phyloP scores from a whole-genome alignment of 768 basidiomycete species.

The Agrocybe chaxingu region DNA sequence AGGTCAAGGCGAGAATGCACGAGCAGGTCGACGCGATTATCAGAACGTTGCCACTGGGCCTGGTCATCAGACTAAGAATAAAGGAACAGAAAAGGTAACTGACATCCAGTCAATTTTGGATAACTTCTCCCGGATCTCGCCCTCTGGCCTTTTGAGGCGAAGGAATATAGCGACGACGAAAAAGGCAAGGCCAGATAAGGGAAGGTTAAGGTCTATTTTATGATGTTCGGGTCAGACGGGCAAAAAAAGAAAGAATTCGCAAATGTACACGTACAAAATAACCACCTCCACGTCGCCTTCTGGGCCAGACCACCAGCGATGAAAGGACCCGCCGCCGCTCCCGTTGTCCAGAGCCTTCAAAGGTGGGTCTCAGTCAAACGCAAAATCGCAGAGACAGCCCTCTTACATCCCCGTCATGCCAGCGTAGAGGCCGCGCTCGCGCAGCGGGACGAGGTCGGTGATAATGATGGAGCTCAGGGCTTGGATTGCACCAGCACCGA shows the following conservation, averaged over 20 bases:
- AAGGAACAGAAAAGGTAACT: too few relatives aligned
- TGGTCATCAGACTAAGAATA: too few relatives aligned
- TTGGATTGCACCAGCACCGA: conserved; percentile 38
- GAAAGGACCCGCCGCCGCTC: conserved; percentile 29
- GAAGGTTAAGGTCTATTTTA: too few relatives aligned
- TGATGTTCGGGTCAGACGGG: not conserved
- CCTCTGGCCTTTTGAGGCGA: too few relatives aligned
- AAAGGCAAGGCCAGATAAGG: too few relatives aligned
- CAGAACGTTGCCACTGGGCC: too few relatives aligned
- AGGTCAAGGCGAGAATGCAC: too few relatives aligned
- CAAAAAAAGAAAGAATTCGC: not conserved
- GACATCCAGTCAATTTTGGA: too few relatives aligned
- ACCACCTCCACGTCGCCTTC: conserved; percentile 34
- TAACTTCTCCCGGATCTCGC: too few relatives aligned
- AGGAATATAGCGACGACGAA: too few relatives aligned
- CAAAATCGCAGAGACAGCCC: not conserved
- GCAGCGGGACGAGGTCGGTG: conserved; percentile 42
- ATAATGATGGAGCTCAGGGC: conserved; percentile 38
- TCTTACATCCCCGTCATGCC: conserved; percentile 34
- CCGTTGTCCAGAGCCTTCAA: conserved; percentile 31
- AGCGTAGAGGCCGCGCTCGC: conserved; percentile 37
- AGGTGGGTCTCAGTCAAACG: not conserved
- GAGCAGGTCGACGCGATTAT: too few relatives aligned
- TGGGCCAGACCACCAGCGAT: conserved; percentile 32
- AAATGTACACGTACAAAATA: conserved; percentile 28